Evolutionary conservation across 768 basidiomycete species (phyloP).

Genomic region (Agrocybe pediades): DNA sequence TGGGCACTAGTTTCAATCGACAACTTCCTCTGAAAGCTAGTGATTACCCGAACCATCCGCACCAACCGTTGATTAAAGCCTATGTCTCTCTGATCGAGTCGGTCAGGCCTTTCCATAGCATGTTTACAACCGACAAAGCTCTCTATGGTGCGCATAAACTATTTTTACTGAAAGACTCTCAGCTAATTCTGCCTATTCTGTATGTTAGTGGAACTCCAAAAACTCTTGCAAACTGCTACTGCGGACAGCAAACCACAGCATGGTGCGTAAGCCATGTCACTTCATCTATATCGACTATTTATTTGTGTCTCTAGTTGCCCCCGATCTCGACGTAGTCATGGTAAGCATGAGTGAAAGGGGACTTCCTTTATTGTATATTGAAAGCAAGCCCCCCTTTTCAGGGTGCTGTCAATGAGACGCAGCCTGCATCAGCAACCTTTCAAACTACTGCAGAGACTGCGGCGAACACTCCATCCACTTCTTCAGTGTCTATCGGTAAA

Average conservation of each 20-base stretch:
- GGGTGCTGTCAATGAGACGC: no score
- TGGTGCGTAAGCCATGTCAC: no score
- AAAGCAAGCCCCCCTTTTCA: not conserved
- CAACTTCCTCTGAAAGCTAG: constrained; percentile 30
- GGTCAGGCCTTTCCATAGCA: constrained; percentile 26
- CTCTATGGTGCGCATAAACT: constrained; percentile 27
- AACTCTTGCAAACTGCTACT: not conserved
- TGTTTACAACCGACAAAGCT: constrained; percentile 33
- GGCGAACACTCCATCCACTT: not conserved
- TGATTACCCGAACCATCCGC: constrained; percentile 26
- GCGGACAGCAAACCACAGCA: no score
- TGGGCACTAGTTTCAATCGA: constrained; percentile 21
- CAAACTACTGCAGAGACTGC: not conserved
- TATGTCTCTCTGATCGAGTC: constrained; percentile 37
- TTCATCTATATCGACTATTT: no score
- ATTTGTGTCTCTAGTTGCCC: no score
- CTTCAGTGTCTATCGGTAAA: constrained; percentile 1
- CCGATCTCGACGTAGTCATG: no score
- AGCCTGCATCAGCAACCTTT: not conserved
- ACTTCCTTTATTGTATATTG: not conserved
- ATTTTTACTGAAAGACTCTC: not conserved
- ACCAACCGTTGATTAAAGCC: constrained; percentile 29
- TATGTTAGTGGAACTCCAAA: not conserved
- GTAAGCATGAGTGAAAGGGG: not conserved
- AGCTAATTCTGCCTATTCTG: not conserved